Percentiles rank a stretch among this genome's conserved stretches.
phyloP scores from a whole-genome alignment of 176 grass and related monocot genomes.

The Zea mays region DNA sequence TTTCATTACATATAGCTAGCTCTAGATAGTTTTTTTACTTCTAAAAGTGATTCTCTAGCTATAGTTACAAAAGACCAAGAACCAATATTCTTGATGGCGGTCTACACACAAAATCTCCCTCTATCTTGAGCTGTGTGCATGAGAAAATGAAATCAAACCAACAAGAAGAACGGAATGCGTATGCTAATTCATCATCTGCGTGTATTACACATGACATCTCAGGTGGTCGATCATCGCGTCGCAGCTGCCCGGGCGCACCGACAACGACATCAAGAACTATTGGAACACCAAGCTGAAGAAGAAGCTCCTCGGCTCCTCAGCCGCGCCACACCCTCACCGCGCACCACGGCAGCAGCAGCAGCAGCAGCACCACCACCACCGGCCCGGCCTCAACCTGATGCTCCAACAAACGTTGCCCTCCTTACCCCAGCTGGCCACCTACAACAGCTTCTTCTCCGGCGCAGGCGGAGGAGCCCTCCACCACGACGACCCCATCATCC shows the following conservation, averaged over 20 bases:
- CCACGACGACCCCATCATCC: slow-evolving; percentile 30
- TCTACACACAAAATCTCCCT: neutral
- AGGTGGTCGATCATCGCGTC: slow-evolving; percentile 98
- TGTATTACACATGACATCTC: neutral
- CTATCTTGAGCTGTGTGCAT: neutral
- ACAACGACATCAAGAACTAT: slow-evolving; percentile 97
- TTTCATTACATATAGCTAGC: neutral
- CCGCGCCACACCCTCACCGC: slow-evolving; percentile 16
- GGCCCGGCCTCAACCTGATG: slow-evolving; percentile 26
- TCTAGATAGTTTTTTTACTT: too few relatives aligned
- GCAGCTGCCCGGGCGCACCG: slow-evolving; percentile 76
- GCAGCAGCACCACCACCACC: slow-evolving; percentile 46
- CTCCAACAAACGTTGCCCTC: slow-evolving; percentile 27
- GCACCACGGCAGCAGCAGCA: slow-evolving; percentile 51
- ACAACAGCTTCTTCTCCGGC: slow-evolving; percentile 43
- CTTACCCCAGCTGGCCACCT: slow-evolving; percentile 5
- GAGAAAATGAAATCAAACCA: neutral
- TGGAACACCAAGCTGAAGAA: slow-evolving; percentile 97
- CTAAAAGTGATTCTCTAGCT: too few relatives aligned
- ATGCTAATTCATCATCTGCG: neutral
- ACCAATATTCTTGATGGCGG: neutral
- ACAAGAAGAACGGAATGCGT: neutral
- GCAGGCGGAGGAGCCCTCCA: neutral
- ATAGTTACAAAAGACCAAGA: neutral
- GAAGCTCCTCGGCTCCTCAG: slow-evolving; percentile 57